Conservation (phyloP, 1,139 yeast genomes). For the Taphrina sp. region DNA sequence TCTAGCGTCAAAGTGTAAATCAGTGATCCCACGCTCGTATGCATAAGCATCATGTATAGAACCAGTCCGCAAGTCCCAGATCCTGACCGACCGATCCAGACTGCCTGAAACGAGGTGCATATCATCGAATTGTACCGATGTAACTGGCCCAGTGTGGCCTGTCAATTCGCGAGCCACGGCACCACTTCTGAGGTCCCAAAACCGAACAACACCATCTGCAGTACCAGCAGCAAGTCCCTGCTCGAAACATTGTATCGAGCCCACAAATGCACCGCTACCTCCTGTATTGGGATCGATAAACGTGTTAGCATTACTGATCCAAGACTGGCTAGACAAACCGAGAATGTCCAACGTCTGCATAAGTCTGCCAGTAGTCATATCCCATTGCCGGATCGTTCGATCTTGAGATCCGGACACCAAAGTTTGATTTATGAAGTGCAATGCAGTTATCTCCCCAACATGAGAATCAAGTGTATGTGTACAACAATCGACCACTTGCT, state of each 20-base stretch:
- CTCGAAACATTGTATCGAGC: slow-evolving; percentile 63
- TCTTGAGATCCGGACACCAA: slow-evolving; percentile 61
- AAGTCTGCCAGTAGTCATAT: slow-evolving; percentile 56
- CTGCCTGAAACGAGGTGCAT: slow-evolving; percentile 63
- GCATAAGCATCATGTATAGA: slow-evolving; percentile 59
- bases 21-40: slow-evolving; percentile 54
- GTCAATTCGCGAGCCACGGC: slow-evolving; percentile 62
- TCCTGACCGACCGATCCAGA: slow-evolving; percentile 60
- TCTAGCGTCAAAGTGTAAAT: slow-evolving; percentile 57
- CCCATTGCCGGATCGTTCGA: slow-evolving; percentile 62
- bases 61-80: slow-evolving; percentile 74
- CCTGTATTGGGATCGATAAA: slow-evolving; percentile 1
- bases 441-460: slow-evolving; percentile 61
- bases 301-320: slow-evolving; percentile 7
- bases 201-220: slow-evolving; percentile 67
- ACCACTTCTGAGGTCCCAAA: slow-evolving; percentile 74
- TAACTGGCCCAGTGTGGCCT: slow-evolving; percentile 71
- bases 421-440: slow-evolving; percentile 53
- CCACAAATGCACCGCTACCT: slow-evolving; percentile 49
- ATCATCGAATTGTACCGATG: slow-evolving; percentile 67
- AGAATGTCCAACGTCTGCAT: slow-evolving; percentile 61
- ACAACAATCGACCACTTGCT: slow-evolving; percentile 41
- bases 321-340: slow-evolving; percentile 19
- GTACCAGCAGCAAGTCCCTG: slow-evolving; percentile 77
- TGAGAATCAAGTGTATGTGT: slow-evolving; percentile 60